Conservation (phyloP, 768 basidiomycete genomes). For the Lactarius pseudohatsudake region DNA sequence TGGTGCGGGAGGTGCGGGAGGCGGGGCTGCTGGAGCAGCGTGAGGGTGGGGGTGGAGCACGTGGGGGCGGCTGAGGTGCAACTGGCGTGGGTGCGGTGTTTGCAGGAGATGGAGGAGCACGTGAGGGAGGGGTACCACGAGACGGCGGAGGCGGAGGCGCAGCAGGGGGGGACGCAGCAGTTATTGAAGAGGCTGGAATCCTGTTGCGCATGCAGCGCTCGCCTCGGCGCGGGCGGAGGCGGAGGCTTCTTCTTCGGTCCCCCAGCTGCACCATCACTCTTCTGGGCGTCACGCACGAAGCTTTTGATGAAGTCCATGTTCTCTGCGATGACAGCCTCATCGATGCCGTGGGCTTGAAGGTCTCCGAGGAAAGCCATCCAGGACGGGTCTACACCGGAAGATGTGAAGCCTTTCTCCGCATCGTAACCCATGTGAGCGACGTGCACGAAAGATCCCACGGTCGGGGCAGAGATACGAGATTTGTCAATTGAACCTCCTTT, state of each 20-base stretch:
- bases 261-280: constrained; percentile 26
- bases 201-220: constrained; percentile 32
- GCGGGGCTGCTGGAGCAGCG: constrained; percentile 36
- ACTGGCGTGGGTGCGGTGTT: constrained; percentile 35
- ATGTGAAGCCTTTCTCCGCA: constrained; percentile 80
- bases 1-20: constrained; percentile 38
- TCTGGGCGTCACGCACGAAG: constrained; percentile 60
- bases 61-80: constrained; percentile 33
- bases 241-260: constrained; percentile 35
- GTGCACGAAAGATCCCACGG: constrained; percentile 77
- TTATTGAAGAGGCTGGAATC: constrained; percentile 30
- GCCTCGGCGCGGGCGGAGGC: constrained; percentile 41
- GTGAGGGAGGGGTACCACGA: constrained; percentile 33
- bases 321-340: constrained; percentile 63
- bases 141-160: constrained; percentile 42
- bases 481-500: constrained; percentile 87
- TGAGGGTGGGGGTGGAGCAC: constrained; percentile 35
- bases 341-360: constrained; percentile 65
- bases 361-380: constrained; percentile 75
- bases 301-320: constrained; percentile 90
- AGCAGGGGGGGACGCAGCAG: constrained; percentile 48
- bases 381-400: constrained; percentile 83
- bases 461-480: constrained; percentile 85
- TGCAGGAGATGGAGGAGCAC: constrained; percentile 32
- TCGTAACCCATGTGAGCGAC: constrained; percentile 97